These are phyloP conservation scores for Escovopsis sp. DNA, from an alignment of 2,329 filamentous ascomycete genomes.

Conservation along the genomic window DNA sequence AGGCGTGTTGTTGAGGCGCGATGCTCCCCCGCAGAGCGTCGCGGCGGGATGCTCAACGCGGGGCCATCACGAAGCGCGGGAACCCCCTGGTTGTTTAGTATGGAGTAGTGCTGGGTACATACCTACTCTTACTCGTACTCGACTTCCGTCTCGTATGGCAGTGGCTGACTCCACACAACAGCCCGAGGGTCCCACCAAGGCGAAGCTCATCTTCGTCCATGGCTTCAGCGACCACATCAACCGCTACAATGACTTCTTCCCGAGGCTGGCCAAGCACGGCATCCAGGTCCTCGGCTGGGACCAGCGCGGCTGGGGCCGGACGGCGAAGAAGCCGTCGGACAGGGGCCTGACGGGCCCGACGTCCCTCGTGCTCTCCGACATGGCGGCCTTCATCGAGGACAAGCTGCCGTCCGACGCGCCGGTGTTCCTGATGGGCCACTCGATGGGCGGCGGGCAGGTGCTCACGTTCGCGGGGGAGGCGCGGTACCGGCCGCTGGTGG, in stretches of 20 bases:
- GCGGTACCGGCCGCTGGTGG: conserved; percentile 37
- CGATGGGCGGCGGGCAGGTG: conserved; percentile 75
- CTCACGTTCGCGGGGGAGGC: conserved; percentile 43
- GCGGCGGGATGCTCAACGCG: too few species aligned
- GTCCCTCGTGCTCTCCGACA: conserved; percentile 56
- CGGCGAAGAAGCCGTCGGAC: conserved; percentile 45
- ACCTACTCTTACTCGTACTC: too few species aligned
- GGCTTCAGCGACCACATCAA: conserved; percentile 81
- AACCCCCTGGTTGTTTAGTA: not conserved
- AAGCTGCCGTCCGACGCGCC: conserved; percentile 42
- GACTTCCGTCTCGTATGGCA: too few species aligned
- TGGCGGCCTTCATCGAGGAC: conserved; percentile 57
- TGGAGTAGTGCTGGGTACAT: too few species aligned
- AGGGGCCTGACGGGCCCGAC: conserved; percentile 64
- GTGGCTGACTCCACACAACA: conserved; percentile 14
- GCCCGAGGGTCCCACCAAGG: conserved; percentile 44
- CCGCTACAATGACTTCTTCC: conserved; percentile 63
- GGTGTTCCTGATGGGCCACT: conserved; percentile 77
- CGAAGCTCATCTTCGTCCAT: conserved; percentile 71
- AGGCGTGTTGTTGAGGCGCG: too few species aligned
- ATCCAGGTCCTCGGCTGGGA: conserved; percentile 70
- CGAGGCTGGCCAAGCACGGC: conserved; percentile 50
- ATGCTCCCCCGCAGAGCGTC: too few species aligned
- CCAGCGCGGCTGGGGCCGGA: conserved; percentile 79
- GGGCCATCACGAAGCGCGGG: too few species aligned